Evolutionary conservation across 345 rosid genomes (phyloP), one percentile per base, ranked within the genome.

Genomic region (Acer campestre): DNA sequence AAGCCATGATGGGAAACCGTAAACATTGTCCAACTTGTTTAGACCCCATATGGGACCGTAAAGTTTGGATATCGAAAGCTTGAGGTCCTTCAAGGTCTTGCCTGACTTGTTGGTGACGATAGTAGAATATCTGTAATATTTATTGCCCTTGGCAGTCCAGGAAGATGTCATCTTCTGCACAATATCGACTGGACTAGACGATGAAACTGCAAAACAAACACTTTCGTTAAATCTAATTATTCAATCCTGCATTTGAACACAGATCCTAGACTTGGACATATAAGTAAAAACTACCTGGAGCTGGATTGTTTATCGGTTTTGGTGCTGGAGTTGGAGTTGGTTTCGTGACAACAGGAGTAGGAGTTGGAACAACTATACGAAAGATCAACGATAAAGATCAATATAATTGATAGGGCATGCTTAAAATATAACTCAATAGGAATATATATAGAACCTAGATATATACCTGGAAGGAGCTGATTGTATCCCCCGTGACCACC

Each of bases 41-140:
- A 96, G 86, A 77, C 99, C 99, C 99, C 99, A 96, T 14, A 96
- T 46, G 6, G 99, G 98, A 81, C 98, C 99, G 51, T 93, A 94
- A 66, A 94, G 97, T 79, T 91, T 89, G 56, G 91, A 83, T 59
- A 96, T 88, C 3, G 92, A 88, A 66, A 96, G 87, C 79, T 89
- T 86, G 71, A 96, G 89, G 78, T 85, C 80, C 81, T 84, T 89
- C 46, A 96, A 55, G 22, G 90, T 76, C 88, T 88, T 92, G 4
- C 75, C 76, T 7, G 99, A 92, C 66, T 89, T 94, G 90, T 94
- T 96, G 55, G 91, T 90, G 53, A 96, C 90, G 18, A 78, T 76
- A 18, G 93, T 84, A 17, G 98, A 92, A 78, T 96, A 96, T 80
- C 98, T 88, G 88, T 91, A 84, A 89, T 92, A 96, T 18, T 88